These are phyloP conservation scores for Acer saccharum DNA, from an alignment of 345 rosid genomes.

Conservation along the genomic window DNA sequence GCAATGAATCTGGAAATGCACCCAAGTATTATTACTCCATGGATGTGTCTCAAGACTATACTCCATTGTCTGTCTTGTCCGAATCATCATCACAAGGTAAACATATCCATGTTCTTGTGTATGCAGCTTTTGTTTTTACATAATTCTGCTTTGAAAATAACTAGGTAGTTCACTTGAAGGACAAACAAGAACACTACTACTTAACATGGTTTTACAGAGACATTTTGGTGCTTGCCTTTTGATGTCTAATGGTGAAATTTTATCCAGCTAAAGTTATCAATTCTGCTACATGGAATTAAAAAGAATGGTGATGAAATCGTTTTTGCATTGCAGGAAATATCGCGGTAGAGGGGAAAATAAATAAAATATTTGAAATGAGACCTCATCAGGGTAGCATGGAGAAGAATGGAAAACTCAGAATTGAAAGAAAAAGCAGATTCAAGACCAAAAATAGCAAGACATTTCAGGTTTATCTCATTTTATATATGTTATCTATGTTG, in stretches of 20 bases:
- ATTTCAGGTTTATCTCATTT: constrained; percentile 64
- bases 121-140: not conserved
- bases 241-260: no score
- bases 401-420: constrained; percentile 30
- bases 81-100: constrained; percentile 63
- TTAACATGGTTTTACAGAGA: no score
- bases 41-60: constrained; percentile 72
- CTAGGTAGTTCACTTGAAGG: no score
- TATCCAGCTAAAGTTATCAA: no score
- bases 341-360: constrained; percentile 73
- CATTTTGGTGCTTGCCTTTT: no score
- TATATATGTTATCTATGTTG: not conserved
- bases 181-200: no score
- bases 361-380: constrained; percentile 79
- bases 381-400: constrained; percentile 70
- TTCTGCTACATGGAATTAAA: no score
- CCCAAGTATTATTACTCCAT: constrained; percentile 57
- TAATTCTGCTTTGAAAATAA: no score
- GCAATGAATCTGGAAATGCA: constrained; percentile 59
- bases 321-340: constrained; percentile 47
- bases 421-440: no score
- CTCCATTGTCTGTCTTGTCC: constrained; percentile 65
- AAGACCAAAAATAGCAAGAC: constrained; percentile 58
- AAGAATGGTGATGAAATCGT: not conserved
- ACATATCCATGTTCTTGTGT: not conserved